A percentile compares a stretch with the other conserved stretches of the same genome.
phyloP scores from a whole-genome alignment of 805 yeast genomes.

The Kodamaea fukazawae region DNA sequence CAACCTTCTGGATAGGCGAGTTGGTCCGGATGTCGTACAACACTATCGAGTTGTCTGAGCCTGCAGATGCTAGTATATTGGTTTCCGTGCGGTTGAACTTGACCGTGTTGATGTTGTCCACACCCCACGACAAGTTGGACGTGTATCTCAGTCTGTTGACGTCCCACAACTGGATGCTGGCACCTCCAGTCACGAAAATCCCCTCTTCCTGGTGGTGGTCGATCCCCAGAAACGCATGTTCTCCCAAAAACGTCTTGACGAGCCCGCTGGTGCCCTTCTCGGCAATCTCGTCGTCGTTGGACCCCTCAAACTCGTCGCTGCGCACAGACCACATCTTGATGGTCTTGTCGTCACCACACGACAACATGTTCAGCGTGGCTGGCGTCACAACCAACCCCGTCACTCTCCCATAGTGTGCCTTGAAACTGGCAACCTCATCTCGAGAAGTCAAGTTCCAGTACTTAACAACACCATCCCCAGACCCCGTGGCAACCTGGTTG shows the following conservation, averaged over 20 bases:
- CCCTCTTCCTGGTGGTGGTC: constrained; percentile 81
- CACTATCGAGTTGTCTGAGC: constrained; percentile 84
- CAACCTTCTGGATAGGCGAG: constrained; percentile 88
- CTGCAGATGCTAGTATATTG: constrained; percentile 79
- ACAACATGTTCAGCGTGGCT: constrained; percentile 51
- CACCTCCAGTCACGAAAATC: constrained; percentile 89
- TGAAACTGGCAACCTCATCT: constrained; percentile 69
- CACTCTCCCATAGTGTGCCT: constrained; percentile 89
- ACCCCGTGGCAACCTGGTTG: constrained; percentile 81
- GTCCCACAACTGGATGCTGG: constrained; percentile 90
- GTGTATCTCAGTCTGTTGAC: constrained; percentile 72
- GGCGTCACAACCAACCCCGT: constrained; percentile 79
- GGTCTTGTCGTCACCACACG: constrained; percentile 89
- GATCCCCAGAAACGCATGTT: constrained; percentile 75
- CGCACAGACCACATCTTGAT: constrained; percentile 85
- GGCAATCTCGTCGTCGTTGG: constrained; percentile 32
- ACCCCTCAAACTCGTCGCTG: constrained; percentile 46
- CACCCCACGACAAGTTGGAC: constrained; percentile 89
- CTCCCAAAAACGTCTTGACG: constrained; percentile 77
- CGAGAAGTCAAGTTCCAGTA: constrained; percentile 88
- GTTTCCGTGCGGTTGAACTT: constrained; percentile 90
- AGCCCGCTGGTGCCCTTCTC: constrained; percentile 48
- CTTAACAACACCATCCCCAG: constrained; percentile 93
- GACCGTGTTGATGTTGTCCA: constrained; percentile 81
- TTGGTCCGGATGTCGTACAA: constrained; percentile 88